Evolutionary conservation across 1,284 basidiomycete species (phyloP).

Genomic region (Leucoagaricus sp.): DNA sequence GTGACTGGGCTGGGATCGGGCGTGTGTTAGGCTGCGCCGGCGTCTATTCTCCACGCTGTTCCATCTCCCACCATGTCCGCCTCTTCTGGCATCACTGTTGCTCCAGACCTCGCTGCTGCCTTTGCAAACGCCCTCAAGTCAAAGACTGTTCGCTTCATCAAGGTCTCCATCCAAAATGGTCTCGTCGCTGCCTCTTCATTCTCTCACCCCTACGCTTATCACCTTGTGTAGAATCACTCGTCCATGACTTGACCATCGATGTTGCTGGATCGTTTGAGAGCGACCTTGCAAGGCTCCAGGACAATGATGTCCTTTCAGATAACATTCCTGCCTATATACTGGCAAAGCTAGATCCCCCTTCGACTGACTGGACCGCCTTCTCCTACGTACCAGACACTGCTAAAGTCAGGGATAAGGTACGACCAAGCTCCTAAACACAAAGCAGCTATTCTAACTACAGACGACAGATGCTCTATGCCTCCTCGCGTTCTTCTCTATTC

Average conservation of each 20-base stretch:
- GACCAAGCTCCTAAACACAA: conserved; percentile 12
- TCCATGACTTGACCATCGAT: conserved; percentile 52
- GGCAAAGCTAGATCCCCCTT: conserved; percentile 58
- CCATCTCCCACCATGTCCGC: conserved; percentile 66
- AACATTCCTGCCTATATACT: conserved; percentile 73
- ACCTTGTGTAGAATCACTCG: conserved; percentile 58
- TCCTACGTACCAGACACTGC: conserved; percentile 78
- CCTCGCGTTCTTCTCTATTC: conserved; percentile 72
- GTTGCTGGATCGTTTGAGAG: conserved; percentile 52
- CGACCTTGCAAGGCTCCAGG: conserved; percentile 60
- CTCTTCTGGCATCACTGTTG: conserved; percentile 63
- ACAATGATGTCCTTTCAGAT: conserved; percentile 51
- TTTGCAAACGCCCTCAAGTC: conserved; percentile 61
- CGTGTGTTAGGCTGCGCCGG: not conserved
- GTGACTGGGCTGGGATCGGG: not conserved
- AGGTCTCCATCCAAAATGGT: conserved; percentile 76
- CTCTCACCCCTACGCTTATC: conserved; percentile 21
- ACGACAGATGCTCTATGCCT: conserved; percentile 91
- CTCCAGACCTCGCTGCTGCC: conserved; percentile 48
- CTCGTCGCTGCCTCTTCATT: conserved; percentile 23
- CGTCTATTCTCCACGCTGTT: conserved; percentile 17
- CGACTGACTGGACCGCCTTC: conserved; percentile 68
- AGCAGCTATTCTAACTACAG: not conserved
- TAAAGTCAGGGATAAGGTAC: conserved; percentile 75
- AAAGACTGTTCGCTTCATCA: conserved; percentile 63